Percentiles rank a stretch among this genome's conserved stretches.
Evolutionary conservation across 495 filamentous ascomycete genomes (phyloP).

Genomic region (Aspergillus hancockii): DNA sequence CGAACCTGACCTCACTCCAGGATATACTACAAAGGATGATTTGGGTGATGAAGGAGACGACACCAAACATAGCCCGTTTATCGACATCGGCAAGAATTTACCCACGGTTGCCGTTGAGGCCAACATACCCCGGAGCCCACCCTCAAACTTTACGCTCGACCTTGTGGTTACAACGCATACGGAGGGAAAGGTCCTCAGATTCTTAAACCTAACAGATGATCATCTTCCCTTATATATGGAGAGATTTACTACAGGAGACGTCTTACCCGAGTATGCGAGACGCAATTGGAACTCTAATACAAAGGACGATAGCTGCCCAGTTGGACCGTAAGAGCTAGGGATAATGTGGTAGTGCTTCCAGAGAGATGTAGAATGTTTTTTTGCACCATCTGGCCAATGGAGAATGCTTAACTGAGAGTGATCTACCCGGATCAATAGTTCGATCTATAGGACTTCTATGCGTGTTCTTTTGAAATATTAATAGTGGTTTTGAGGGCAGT

Average conservation of each 20-base stretch:
- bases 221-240: not conserved
- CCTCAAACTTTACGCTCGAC: not conserved
- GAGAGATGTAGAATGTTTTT: too few relatives aligned
- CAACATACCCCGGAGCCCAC: not conserved
- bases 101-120: not conserved
- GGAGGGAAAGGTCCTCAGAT: not conserved
- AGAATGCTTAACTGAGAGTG: too few relatives aligned
- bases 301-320: not conserved
- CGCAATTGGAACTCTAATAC: not conserved
- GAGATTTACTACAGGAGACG: not conserved
- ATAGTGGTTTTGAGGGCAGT: too few relatives aligned
- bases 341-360: not conserved
- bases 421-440: too few relatives aligned
- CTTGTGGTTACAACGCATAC: not conserved
- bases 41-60: conserved; percentile 5
- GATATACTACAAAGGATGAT: conserved; percentile 5
- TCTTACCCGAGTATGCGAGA: not conserved
- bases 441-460: too few relatives aligned
- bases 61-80: not conserved
- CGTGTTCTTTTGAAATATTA: too few relatives aligned
- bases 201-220: not conserved
- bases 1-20: not conserved
- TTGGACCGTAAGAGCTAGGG: not conserved
- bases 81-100: not conserved
- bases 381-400: too few relatives aligned